Evolutionary conservation across 805 yeast species (phyloP).

Genomic region (Scheffersomyces lignosus): DNA sequence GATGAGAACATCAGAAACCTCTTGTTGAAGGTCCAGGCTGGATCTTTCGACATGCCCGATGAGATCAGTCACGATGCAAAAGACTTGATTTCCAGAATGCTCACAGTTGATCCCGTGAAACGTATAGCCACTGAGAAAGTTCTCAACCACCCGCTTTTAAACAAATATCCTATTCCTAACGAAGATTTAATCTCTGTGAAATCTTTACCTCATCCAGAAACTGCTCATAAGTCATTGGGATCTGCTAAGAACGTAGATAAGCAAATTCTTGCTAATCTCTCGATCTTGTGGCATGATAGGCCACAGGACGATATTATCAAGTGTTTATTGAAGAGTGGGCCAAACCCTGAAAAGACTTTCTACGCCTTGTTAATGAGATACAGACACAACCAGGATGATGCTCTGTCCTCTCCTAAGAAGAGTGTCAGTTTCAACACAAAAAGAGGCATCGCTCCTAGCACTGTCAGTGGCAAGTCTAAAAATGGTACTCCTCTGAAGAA

Average conservation of each 20-base stretch:
- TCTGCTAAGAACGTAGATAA: conserved; percentile 49
- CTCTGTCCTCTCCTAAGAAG: conserved; percentile 10
- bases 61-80: conserved; percentile 64
- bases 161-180: conserved; percentile 50
- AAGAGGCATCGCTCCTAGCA: conserved; percentile 13
- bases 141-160: conserved; percentile 55
- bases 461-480: conserved; percentile 19
- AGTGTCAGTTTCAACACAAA: conserved; percentile 14
- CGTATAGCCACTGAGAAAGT: conserved; percentile 71
- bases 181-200: conserved; percentile 45
- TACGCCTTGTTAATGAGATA: conserved; percentile 46
- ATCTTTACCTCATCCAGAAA: conserved; percentile 55
- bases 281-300: conserved; percentile 60
- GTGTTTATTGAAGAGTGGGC: conserved; percentile 37
- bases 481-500: conserved; percentile 23
- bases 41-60: conserved; percentile 70
- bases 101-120: conserved; percentile 67
- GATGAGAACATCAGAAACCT: conserved; percentile 75
- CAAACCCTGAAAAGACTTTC: conserved; percentile 47
- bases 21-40: conserved; percentile 73
- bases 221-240: conserved; percentile 52
- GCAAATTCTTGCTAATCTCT: conserved; percentile 54
- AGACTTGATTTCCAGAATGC: conserved; percentile 63
- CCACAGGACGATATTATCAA: conserved; percentile 38
- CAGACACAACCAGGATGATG: conserved; percentile 40